Base-by-base conservation (phyloP, 768 basidiomycete genomes). In the Cystofilobasidium capitatum region DNA sequence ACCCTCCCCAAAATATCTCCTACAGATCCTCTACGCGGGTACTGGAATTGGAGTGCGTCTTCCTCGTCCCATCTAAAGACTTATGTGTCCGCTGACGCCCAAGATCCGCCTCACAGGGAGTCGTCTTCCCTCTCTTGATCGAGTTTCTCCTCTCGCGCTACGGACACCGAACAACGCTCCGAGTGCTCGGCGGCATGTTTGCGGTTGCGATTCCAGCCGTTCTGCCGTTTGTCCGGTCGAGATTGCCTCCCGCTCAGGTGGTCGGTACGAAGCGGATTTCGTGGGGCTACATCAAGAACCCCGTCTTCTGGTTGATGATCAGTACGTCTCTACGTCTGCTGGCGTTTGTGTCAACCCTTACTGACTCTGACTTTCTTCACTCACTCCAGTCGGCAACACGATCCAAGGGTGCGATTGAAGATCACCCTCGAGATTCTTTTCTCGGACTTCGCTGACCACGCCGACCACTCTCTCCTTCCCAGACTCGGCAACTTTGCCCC, bases 51-150 rank as follows among this genome's bases (percentile, higher is more conserved):
- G n/a, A n/a, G n/a, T n/a, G n/a, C n/a, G n/a, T n/a, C n/a, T n/a
- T n/a, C n/a, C n/a, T n/a, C n/a, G n/a, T n/a, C n/a, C n/a, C n/a
- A n/a, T n/a, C n/a, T n/a, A n/a, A n/a, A n/a, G n/a, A n/a, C n/a
- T 59, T 36, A 2, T 59, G 9, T 36, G 9, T 2, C 39, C 33
- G 35, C 16, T 35, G 58, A 8, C 20, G n/a, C n/a, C n/a, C n/a
- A n/a, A n/a, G 58, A 59, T n/a, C 31, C 33, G 58, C 16, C 13
- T 40, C 39, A 36, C 13, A 20, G 17, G 58, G 58, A 33, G 35
- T 59, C 17, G 16, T 59, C 58, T 36, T 59, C 17, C 58, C 58
- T n/a, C 58, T 59, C 6, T n/a, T 59, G 16, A 36, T 59, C 35
- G 39, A 59, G 20, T 59, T 14, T 17, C 33, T 59, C 16, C 58